Percentiles rank a stretch among this genome's conserved stretches.
These are phyloP conservation scores for Vicia villosa DNA, from an alignment of 306 rosid species.

Conservation along the genomic window DNA sequence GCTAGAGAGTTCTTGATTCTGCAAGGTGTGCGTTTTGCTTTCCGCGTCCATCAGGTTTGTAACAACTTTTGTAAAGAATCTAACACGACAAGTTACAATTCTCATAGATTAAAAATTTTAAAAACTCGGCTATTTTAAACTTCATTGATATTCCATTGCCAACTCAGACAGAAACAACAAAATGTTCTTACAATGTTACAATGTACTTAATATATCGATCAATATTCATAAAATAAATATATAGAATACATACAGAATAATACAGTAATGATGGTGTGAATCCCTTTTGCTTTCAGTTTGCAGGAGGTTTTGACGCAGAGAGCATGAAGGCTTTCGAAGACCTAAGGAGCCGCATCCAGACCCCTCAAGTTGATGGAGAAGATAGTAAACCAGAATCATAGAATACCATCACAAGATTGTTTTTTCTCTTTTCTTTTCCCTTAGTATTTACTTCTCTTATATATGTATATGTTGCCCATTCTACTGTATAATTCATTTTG, in stretches of 20 bases:
- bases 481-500: constrained; percentile 46
- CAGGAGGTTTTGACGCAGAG: constrained; percentile 91
- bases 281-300: constrained; percentile 63
- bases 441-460: neutral
- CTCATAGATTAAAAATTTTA: too few relatives aligned
- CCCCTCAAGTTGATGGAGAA: constrained; percentile 55
- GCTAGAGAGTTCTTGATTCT: constrained; percentile 73
- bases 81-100: too few relatives aligned
- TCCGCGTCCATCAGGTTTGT: constrained; percentile 84
- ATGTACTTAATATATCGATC: neutral
- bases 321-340: constrained; percentile 98
- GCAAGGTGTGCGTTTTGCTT: constrained; percentile 95
- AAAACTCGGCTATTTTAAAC: too few relatives aligned
- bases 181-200: too few relatives aligned
- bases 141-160: too few relatives aligned
- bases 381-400: constrained; percentile 53
- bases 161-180: too few relatives aligned
- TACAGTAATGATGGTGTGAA: constrained; percentile 27
- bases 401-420: constrained; percentile 28
- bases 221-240: neutral
- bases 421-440: neutral
- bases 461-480: constrained; percentile 16
- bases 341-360: constrained; percentile 65
- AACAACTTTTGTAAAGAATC: neutral
- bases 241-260: neutral